phyloP scores from a whole-genome alignment of 441 rosid species.

The Erysimum cheiri region DNA sequence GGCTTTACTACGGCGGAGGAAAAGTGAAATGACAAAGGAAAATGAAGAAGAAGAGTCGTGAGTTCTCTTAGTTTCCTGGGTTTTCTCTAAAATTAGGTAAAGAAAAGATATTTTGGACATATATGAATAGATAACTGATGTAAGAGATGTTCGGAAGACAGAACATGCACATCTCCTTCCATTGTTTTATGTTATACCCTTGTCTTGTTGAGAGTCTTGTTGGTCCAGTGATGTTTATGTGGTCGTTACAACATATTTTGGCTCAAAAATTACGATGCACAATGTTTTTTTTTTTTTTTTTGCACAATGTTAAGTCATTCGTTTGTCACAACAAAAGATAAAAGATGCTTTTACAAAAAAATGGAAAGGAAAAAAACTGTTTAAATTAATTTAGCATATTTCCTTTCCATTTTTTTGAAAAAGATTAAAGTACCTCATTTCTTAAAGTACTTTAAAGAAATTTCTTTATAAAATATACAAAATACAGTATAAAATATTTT shows the following conservation, averaged over 20 bases:
- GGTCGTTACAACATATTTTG: constrained; percentile 13
- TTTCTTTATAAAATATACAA: too few species aligned
- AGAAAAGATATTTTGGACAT: constrained; percentile 23
- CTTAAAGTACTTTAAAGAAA: too few species aligned
- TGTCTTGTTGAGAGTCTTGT: constrained; percentile 3
- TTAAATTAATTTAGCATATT: background rate
- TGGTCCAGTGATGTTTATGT: constrained; percentile 26
- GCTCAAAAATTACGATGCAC: background rate
- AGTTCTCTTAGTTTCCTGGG: constrained; percentile 15
- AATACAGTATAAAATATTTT: too few species aligned
- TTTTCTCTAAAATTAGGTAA: constrained; percentile 30
- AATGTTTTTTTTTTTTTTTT: too few species aligned
- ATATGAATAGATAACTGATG: constrained; percentile 31
- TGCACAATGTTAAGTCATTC: background rate
- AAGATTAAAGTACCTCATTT: too few species aligned
- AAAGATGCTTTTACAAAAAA: background rate
- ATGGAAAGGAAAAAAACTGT: background rate
- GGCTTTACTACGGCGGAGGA: constrained; percentile 58
- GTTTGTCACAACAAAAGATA: background rate
- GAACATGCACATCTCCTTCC: constrained; percentile 29
- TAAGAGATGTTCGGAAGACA: constrained; percentile 26
- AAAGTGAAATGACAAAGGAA: constrained; percentile 46
- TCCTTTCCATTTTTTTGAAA: too few species aligned
- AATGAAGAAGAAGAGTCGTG: constrained; percentile 52
- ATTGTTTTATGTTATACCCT: constrained; percentile 5